A percentile compares a stretch with the other conserved stretches of the same genome.
phyloP scores from a whole-genome alignment of 768 basidiomycete species.

The Podaxis rugospora region DNA sequence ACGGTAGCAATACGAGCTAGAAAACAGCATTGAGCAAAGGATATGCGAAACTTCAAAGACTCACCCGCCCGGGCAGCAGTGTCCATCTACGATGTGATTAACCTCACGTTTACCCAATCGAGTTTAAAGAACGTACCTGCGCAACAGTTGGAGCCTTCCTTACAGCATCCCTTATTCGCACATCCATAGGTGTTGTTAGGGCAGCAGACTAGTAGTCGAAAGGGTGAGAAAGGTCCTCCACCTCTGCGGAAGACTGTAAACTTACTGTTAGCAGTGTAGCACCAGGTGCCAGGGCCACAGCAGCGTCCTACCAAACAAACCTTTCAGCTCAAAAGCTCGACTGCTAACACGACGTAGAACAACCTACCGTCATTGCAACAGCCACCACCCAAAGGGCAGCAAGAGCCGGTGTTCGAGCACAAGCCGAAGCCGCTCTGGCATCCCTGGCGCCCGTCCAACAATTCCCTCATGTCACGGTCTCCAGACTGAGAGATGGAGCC shows the following conservation, averaged over 20 bases:
- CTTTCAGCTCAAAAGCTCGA: not conserved
- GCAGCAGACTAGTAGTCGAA: constrained; percentile 2
- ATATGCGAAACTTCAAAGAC: not conserved
- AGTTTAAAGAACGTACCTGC: not conserved
- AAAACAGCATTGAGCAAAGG: too few relatives aligned
- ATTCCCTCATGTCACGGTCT: not conserved
- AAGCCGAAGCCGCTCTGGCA: constrained; percentile 6
- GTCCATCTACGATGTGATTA: not conserved
- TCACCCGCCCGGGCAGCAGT: not conserved
- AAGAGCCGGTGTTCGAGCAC: constrained; percentile 4
- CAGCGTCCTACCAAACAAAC: not conserved
- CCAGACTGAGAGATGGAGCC: not conserved
- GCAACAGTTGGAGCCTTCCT: constrained; percentile 7
- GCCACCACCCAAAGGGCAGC: constrained; percentile 12
- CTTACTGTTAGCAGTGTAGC: not conserved
- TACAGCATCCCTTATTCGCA: constrained; percentile 3
- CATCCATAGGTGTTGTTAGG: not conserved
- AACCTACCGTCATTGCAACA: constrained; percentile 6
- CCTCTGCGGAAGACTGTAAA: not conserved
- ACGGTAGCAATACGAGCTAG: too few relatives aligned
- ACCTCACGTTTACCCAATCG: too few relatives aligned
- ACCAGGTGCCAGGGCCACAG: not conserved
- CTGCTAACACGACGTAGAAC: too few relatives aligned
- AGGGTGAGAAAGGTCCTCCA: not conserved
- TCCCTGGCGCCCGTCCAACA: constrained; percentile 1